Evolutionary conservation across 208 protist genomes (phyloP).

Genomic region (Angomonas desouzai): DNA sequence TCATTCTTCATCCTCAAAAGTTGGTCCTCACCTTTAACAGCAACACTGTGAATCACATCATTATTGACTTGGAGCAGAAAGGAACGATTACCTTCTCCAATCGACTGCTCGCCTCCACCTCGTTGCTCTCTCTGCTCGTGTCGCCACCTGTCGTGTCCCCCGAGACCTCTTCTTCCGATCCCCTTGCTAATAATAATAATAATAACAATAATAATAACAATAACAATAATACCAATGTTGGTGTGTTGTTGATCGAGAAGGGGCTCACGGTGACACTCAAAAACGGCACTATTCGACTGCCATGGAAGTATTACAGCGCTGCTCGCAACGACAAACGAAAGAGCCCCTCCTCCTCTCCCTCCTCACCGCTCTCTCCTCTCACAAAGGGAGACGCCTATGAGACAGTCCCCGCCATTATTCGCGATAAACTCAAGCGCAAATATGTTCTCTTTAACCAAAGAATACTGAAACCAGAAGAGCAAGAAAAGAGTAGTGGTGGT

Average conservation of each 20-base stretch:
- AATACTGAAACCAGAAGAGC: slow-evolving; percentile 6
- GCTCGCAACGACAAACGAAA: not conserved
- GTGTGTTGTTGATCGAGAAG: slow-evolving; percentile 61
- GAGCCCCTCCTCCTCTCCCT: too few species aligned
- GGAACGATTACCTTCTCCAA: slow-evolving; percentile 36
- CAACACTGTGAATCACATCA: slow-evolving; percentile 62
- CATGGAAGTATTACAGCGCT: slow-evolving; percentile 26
- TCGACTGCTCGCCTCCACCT: not conserved
- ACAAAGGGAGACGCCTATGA: not conserved
- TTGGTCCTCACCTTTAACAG: slow-evolving; percentile 65
- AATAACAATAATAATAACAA: not conserved
- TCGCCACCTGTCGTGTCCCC: not conserved
- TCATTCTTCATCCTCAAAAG: slow-evolving; percentile 33
- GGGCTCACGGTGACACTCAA: slow-evolving; percentile 67
- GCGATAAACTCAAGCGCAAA: not conserved
- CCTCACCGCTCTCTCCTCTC: not conserved
- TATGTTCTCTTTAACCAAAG: not conserved
- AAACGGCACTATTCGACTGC: slow-evolving; percentile 56
- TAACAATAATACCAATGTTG: not conserved
- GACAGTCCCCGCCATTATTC: not conserved
- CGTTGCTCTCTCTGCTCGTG: not conserved
- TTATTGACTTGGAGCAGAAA: slow-evolving; percentile 51
- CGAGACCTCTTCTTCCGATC: too few species aligned
- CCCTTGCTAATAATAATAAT: not conserved
- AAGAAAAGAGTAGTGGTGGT: not conserved